phyloP scores from a whole-genome alignment of 352 stramenopile genomes.

The Peronospora tabacina region DNA sequence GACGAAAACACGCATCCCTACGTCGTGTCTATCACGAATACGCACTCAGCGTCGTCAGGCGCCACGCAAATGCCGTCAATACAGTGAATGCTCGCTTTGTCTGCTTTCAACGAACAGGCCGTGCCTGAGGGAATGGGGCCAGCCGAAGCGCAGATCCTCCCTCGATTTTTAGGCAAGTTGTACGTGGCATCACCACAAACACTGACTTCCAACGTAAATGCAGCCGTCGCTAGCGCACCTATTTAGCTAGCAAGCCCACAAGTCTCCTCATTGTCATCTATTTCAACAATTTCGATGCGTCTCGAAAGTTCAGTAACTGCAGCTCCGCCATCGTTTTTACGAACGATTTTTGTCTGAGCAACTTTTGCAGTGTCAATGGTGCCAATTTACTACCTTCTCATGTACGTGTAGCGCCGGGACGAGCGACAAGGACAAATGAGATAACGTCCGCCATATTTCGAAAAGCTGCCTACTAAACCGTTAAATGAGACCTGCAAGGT shows the following conservation, averaged over 20 bases:
- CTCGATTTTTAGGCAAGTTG: conserved; percentile 26
- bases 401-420: too few relatives aligned
- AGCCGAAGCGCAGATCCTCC: conserved; percentile 39
- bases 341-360: too few relatives aligned
- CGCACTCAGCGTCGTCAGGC: conserved; percentile 38
- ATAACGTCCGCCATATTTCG: too few relatives aligned
- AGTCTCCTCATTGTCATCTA: conserved; percentile 5
- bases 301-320: too few relatives aligned
- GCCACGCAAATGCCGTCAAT: conserved; percentile 31
- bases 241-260: conserved; percentile 1
- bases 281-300: too few relatives aligned
- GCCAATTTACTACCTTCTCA: too few relatives aligned
- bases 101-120: conserved; percentile 33
- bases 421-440: too few relatives aligned
- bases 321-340: too few relatives aligned
- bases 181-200: conserved; percentile 45
- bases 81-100: conserved; percentile 35
- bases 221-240: conserved; percentile 4
- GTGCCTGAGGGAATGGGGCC: conserved; percentile 22
- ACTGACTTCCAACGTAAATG: conserved; percentile 27
- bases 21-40: conserved; percentile 28
- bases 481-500: too few relatives aligned
- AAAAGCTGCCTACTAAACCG: too few relatives aligned
- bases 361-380: too few relatives aligned
- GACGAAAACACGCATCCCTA: conserved; percentile 37